A percentile compares a stretch with the other conserved stretches of the same genome.
phyloP scores from a whole-genome alignment of 2,329 filamentous ascomycete species.

The Alternaria longipes region DNA sequence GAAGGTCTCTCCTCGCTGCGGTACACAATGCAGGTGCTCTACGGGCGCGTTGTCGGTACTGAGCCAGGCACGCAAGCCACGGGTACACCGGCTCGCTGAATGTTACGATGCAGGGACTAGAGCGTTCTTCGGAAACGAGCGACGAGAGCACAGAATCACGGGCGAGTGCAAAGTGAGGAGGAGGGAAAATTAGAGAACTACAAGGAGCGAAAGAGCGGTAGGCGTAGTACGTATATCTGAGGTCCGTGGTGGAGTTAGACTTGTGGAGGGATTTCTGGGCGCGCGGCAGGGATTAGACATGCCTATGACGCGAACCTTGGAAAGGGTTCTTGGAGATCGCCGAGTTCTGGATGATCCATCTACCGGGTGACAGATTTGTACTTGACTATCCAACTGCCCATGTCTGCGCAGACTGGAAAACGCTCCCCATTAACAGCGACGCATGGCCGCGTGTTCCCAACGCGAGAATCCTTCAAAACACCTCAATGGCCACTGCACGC shows the following conservation, averaged over 20 bases:
- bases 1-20: constrained; percentile 18
- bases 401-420: not conserved
- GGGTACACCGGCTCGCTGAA: constrained; percentile 37
- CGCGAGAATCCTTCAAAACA: constrained; percentile 22
- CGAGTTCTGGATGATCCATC: constrained; percentile 7
- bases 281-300: constrained; percentile 18
- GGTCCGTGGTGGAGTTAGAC: constrained; percentile 24
- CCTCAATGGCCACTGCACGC: constrained; percentile 19
- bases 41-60: constrained; percentile 27
- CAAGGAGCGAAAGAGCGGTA: constrained; percentile 16
- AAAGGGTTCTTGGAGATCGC: constrained; percentile 17
- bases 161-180: constrained; percentile 6
- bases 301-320: constrained; percentile 20
- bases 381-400: not conserved
- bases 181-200: constrained; percentile 1
- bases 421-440: not conserved
- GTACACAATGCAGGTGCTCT: constrained; percentile 23
- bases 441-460: constrained; percentile 8
- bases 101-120: constrained; percentile 16
- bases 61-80: constrained; percentile 44
- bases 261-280: constrained; percentile 26
- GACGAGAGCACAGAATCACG: constrained; percentile 27
- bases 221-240: constrained; percentile 23
- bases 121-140: constrained; percentile 30
- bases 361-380: constrained; percentile 1